A percentile compares a stretch with the other conserved stretches of the same genome.
phyloP scores from a whole-genome alignment of 352 stramenopile genomes.

The Blastocystis sp. region DNA sequence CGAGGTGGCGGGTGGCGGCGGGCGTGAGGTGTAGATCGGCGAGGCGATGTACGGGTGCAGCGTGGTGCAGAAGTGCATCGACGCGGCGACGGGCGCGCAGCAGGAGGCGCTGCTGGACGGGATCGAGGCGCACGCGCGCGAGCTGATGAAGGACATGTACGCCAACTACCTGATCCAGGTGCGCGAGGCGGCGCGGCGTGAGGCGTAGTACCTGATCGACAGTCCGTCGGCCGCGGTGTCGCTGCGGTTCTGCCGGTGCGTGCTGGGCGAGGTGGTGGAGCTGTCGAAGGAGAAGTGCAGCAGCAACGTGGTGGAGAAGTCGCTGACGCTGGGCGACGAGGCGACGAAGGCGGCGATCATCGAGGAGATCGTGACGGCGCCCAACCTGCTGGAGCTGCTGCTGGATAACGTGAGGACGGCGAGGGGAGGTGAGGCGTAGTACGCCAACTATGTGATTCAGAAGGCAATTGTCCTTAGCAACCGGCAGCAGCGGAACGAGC shows the following conservation, averaged over 20 bases:
- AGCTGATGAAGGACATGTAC: slow-evolving; percentile 87
- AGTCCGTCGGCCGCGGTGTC: slow-evolving; percentile 76
- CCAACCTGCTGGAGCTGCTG: not conserved
- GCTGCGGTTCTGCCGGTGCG: slow-evolving; percentile 61
- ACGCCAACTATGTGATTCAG: slow-evolving; percentile 98
- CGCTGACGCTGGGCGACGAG: slow-evolving; percentile 86
- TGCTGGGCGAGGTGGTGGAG: slow-evolving; percentile 85
- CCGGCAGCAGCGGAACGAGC: slow-evolving; percentile 84
- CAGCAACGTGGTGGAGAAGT: slow-evolving; percentile 98
- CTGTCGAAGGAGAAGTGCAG: slow-evolving; percentile 97
- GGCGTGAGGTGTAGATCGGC: slow-evolving; percentile 78
- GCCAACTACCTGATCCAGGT: slow-evolving; percentile 83
- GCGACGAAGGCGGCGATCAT: slow-evolving; percentile 78
- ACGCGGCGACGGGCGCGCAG: slow-evolving; percentile 80
- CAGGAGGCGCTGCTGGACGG: slow-evolving; percentile 85
- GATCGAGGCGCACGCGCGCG: slow-evolving; percentile 90
- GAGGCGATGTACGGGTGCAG: slow-evolving; percentile 92
- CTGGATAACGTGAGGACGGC: not conserved
- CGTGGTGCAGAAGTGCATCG: slow-evolving; percentile 90
- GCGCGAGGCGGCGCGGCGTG: not conserved
- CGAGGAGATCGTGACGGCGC: slow-evolving; percentile 74
- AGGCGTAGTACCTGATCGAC: not conserved
- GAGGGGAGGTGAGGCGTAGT: slow-evolving; percentile 75
- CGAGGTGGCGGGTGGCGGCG: not conserved
- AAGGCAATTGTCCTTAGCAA: slow-evolving; percentile 89